Conservation (phyloP, 2,329 filamentous ascomycete species). For the Saccharata proteae region DNA sequence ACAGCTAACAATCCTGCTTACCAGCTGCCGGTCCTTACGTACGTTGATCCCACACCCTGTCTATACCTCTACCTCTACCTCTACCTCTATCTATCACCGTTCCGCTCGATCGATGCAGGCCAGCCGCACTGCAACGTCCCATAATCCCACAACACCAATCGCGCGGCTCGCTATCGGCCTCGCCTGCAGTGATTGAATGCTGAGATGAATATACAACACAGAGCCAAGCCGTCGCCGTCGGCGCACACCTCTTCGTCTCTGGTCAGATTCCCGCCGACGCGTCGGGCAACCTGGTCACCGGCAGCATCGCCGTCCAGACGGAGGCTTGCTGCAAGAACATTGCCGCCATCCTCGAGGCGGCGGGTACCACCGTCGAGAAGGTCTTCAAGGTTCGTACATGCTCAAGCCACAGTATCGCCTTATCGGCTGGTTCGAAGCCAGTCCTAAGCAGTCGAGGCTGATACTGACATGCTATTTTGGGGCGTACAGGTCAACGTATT, state of each 20-base stretch:
- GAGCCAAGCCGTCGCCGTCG: conserved; percentile 52
- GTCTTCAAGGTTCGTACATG: conserved; percentile 66
- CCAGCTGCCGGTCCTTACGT: conserved; percentile 32
- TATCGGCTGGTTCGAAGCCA: not conserved
- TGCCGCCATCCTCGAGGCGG: conserved; percentile 68
- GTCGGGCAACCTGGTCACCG: conserved; percentile 47
- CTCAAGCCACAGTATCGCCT: no score
- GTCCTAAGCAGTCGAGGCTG: not conserved
- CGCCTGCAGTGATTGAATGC: conserved; percentile 2
- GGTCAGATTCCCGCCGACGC: conserved; percentile 65
- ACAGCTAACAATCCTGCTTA: conserved; percentile 9
- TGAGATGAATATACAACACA: conserved; percentile 14
- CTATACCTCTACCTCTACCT: no score
- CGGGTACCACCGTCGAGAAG: conserved; percentile 63
- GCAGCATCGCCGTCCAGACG: conserved; percentile 57
- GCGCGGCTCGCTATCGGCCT: no score
- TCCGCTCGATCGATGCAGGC: no score
- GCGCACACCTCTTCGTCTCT: conserved; percentile 57
- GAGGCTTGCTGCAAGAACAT: conserved; percentile 67
- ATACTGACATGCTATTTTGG: not conserved
- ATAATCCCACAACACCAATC: no score
- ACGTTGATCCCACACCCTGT: conserved; percentile 14
- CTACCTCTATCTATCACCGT: no score
- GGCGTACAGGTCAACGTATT: conserved; percentile 50
- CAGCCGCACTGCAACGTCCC: no score